A percentile compares a stretch with the other conserved stretches of the same genome.
These are phyloP conservation scores for Mycena belliarum DNA, from an alignment of 768 basidiomycete genomes.

Conservation along the genomic window DNA sequence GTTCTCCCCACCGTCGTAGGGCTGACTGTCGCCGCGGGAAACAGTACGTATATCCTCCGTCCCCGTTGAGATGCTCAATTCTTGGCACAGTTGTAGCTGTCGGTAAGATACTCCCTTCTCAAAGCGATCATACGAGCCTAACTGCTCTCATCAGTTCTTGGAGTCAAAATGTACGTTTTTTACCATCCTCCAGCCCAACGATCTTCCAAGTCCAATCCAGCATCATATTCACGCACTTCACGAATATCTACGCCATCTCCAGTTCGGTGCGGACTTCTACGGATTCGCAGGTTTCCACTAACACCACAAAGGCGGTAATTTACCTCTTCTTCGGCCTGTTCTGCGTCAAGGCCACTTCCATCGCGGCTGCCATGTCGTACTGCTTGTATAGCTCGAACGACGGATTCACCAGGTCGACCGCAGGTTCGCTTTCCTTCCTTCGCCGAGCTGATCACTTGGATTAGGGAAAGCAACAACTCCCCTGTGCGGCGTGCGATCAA, in stretches of 20 bases:
- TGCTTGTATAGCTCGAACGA: not conserved
- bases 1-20: not conserved
- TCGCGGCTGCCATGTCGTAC: not conserved
- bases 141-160: not conserved
- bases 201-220: not conserved
- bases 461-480: not conserved
- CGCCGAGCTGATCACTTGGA: not conserved
- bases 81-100: not conserved
- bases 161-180: constrained; percentile 8
- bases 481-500: not conserved
- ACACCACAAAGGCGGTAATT: not conserved
- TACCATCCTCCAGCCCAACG: not conserved
- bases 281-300: too few species aligned
- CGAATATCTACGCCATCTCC: constrained; percentile 10
- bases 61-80: not conserved
- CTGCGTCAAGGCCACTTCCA: constrained; percentile 5
- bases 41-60: not conserved
- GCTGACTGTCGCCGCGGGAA: constrained; percentile 2
- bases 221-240: constrained; percentile 12
- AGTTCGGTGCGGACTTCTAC: not conserved
- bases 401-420: not conserved
- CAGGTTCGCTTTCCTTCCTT: not conserved
- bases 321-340: constrained; percentile 12
- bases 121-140: not conserved
- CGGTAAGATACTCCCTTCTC: not conserved